Conservation (phyloP, 495 filamentous ascomycete species). For the Sordaria brevicollis region DNA sequence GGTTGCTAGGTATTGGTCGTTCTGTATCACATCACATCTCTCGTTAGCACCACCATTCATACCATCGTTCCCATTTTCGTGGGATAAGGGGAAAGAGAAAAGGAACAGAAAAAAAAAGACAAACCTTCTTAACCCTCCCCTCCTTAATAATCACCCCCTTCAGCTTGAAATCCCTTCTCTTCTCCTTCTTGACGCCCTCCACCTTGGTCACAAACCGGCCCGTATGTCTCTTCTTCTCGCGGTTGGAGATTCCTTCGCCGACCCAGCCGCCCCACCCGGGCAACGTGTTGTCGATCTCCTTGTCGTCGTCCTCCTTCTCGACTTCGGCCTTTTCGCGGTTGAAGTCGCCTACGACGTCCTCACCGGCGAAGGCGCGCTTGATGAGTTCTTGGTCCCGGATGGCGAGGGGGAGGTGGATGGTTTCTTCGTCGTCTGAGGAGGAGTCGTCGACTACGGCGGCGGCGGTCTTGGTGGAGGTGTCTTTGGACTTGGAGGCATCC, state of each 20-base stretch:
- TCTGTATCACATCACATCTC: slow-evolving; percentile 41
- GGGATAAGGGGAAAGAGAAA: too few relatives aligned
- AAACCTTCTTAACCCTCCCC: slow-evolving; percentile 82
- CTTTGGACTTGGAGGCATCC: not conserved
- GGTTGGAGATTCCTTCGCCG: slow-evolving; percentile 62
- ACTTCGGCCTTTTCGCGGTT: slow-evolving; percentile 65
- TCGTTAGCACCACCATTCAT: too few relatives aligned
- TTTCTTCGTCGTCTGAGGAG: slow-evolving; percentile 47
- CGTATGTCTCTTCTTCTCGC: slow-evolving; percentile 49
- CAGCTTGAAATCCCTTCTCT: slow-evolving; percentile 71
- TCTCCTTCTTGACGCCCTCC: slow-evolving; percentile 66
- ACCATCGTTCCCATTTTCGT: too few relatives aligned
- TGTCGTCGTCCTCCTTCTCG: slow-evolving; percentile 70
- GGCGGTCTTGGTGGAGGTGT: not conserved
- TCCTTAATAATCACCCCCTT: slow-evolving; percentile 85
- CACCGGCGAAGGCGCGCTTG: slow-evolving; percentile 77
- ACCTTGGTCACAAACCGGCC: slow-evolving; percentile 54
- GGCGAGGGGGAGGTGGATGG: slow-evolving; percentile 47
- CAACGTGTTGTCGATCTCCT: slow-evolving; percentile 73
- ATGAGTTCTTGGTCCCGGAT: slow-evolving; percentile 74
- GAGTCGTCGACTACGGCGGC: slow-evolving; percentile 14
- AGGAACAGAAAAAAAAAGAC: slow-evolving; percentile 5
- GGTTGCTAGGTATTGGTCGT: slow-evolving; percentile 75
- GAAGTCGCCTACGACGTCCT: slow-evolving; percentile 80
- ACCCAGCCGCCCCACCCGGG: slow-evolving; percentile 88